Conservation (phyloP, 208 protist species). For the Trypanosoma cruzi region DNA sequence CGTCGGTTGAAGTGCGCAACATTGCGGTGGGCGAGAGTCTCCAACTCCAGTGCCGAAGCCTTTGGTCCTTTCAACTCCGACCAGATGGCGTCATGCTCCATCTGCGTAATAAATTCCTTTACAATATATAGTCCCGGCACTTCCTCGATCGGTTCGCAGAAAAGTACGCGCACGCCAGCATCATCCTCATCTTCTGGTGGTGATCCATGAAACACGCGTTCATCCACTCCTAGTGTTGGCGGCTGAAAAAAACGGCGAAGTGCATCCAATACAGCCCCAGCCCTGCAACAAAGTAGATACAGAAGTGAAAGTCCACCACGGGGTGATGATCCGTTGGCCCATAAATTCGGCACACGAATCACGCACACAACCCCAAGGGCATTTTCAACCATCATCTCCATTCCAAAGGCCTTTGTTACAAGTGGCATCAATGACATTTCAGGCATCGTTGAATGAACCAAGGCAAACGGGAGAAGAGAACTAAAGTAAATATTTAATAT, state of each 20-base stretch:
- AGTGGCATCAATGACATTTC: constrained; percentile 3
- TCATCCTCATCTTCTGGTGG: not conserved
- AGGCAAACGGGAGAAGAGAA: constrained; percentile 29
- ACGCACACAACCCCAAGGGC: constrained; percentile 2
- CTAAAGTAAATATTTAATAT: constrained; percentile 21
- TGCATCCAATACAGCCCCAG: constrained; percentile 11
- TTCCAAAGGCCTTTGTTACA: not conserved
- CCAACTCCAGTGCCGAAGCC: constrained; percentile 27
- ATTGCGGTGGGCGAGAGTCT: constrained; percentile 61
- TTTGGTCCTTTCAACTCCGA: constrained; percentile 36
- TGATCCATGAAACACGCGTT: not conserved
- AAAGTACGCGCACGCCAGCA: constrained; percentile 4
- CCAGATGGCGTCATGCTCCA: constrained; percentile 61
- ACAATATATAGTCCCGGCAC: constrained; percentile 66
- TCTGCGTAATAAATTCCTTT: constrained; percentile 53
- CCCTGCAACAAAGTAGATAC: constrained; percentile 28
- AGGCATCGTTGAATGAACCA: constrained; percentile 10
- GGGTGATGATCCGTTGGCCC: constrained; percentile 14
- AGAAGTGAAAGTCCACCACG: constrained; percentile 16
- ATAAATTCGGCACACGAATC: constrained; percentile 22
- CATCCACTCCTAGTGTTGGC: constrained; percentile 22
- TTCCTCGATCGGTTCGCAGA: constrained; percentile 22
- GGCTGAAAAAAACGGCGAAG: constrained; percentile 33
- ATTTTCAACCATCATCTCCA: not conserved
- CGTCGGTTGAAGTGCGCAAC: constrained; percentile 82